Evolutionary conservation across 805 yeast species (phyloP).

Genomic region (Debaryomyces castellii): DNA sequence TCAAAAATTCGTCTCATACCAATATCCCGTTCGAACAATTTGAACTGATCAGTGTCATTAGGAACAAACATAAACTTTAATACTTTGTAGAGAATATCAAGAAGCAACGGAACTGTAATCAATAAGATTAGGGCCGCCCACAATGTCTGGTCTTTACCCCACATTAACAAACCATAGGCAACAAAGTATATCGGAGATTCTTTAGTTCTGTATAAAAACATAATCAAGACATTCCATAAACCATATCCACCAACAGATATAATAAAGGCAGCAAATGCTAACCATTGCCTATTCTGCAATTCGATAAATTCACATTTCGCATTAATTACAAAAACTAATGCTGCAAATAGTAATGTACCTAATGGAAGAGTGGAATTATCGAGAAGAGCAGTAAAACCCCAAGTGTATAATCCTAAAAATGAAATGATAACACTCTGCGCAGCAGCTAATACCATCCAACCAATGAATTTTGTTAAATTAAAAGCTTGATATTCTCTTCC

Average conservation of each 20-base stretch:
- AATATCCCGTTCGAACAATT: conserved; percentile 68
- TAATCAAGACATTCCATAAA: conserved; percentile 77
- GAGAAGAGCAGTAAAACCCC: conserved; percentile 65
- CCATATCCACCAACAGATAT: conserved; percentile 85
- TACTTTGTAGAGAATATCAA: conserved; percentile 66
- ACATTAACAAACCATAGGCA: conserved; percentile 63
- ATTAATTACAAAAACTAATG: conserved; percentile 70
- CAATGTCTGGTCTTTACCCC: conserved; percentile 80
- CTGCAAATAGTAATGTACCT: conserved; percentile 75
- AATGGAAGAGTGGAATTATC: conserved; percentile 83
- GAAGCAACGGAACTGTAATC: conserved; percentile 54
- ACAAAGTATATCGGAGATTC: conserved; percentile 68
- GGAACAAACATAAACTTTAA: conserved; percentile 57
- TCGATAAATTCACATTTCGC: conserved; percentile 79
- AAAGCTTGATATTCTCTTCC: conserved; percentile 78
- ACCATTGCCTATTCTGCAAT: conserved; percentile 69
- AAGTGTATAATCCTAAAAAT: conserved; percentile 62
- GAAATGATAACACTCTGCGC: conserved; percentile 69
- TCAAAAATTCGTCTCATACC: conserved; percentile 71
- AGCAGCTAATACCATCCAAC: conserved; percentile 80
- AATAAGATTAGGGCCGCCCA: conserved; percentile 76
- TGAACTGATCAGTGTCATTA: conserved; percentile 77
- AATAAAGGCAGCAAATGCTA: conserved; percentile 62
- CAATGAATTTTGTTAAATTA: conserved; percentile 63
- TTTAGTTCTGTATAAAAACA: conserved; percentile 58